Base-by-base conservation (phyloP, 306 rosid species). In the Castanopsis chinensis region DNA sequence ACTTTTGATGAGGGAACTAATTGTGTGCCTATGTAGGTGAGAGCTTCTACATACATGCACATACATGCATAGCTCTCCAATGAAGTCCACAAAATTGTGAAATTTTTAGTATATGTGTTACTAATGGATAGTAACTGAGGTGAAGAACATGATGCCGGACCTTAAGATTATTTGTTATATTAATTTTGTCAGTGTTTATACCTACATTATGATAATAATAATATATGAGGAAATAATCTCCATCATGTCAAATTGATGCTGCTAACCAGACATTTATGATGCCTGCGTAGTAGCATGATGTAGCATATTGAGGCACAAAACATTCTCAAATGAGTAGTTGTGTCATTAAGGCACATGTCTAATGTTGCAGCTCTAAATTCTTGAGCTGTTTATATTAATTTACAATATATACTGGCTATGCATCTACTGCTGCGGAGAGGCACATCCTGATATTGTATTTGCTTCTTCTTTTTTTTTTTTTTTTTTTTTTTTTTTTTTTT, bases 21-120 rank as follows among this genome's bases (percentile, higher is more conserved):
- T 20, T 64, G 65, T 72, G 51, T 41, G 64, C 32, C 25, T 32
- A 58, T 72, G 15, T 15, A 20, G 45, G 53, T 82, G 60, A 74
- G 43, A 23, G 30, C 49, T 71, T 49, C 53, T 75, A 25, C 69
- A 59, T 73, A 23, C 21, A 67, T 73, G 74, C 53, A 78, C 68
- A 59, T 72, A 23, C 19, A 68, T 74, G 75, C 41, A 74, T 20
- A 23, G 65, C 18, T 59, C 23, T 23, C 2, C 32, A 59, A 59
- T 5, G 65, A 12, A 59, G 6, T 49, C 32, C 32, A 1, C 23
- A 59, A n/a, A 21, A 23, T 27, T 59, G 65, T 23, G 32, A 59
- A 59, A 21, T 1, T n/a, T 59, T 8, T 23, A 59, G 65, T 5
- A 9, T 57, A 9, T 59, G 65, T 21, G 65, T 20, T 59, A 59